These are phyloP conservation scores for Calendula officinalis DNA, from an alignment of 129 eudicot genomes.

Conservation along the genomic window DNA sequence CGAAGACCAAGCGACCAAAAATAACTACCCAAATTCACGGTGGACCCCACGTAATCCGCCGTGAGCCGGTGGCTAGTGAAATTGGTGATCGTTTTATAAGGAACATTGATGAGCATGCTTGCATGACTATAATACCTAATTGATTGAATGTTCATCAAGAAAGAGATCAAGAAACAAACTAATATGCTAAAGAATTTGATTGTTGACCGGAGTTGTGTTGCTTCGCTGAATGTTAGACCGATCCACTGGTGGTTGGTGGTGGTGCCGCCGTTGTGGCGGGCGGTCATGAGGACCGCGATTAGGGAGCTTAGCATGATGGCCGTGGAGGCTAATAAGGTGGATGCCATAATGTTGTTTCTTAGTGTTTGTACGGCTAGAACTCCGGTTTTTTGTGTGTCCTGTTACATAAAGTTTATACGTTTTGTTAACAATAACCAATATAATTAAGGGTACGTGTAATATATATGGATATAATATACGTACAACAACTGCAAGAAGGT, in stretches of 20 bases:
- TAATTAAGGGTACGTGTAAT: no score
- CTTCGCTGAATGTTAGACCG: slow-evolving; percentile 42
- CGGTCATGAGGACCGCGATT: slow-evolving; percentile 72
- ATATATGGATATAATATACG: no score
- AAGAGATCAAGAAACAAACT: slow-evolving; percentile 75
- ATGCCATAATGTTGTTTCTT: slow-evolving; percentile 96
- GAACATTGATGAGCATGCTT: slow-evolving; percentile 79
- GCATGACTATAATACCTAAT: slow-evolving; percentile 84
- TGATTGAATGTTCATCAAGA: slow-evolving; percentile 71
- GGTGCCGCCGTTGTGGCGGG: slow-evolving; percentile 12
- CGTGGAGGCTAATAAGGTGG: slow-evolving; percentile 83
- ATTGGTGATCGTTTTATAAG: slow-evolving; percentile 38
- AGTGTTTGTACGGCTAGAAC: slow-evolving; percentile 84
- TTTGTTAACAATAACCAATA: no score
- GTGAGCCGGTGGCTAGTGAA: slow-evolving; percentile 35
- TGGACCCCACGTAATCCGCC: slow-evolving; percentile 54
- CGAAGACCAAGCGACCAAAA: slow-evolving; percentile 82
- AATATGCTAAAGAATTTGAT: slow-evolving; percentile 68
- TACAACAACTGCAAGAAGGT: no score
- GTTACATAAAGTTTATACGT: background rate
- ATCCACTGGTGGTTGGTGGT: slow-evolving; percentile 14
- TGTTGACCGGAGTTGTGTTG: slow-evolving; percentile 42
- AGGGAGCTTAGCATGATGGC: slow-evolving; percentile 88
- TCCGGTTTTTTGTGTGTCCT: slow-evolving; percentile 74
- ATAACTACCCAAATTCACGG: slow-evolving; percentile 65